These are phyloP conservation scores for Avena eriantha DNA, from an alignment of 176 grass and related monocot species.

Conservation along the genomic window DNA sequence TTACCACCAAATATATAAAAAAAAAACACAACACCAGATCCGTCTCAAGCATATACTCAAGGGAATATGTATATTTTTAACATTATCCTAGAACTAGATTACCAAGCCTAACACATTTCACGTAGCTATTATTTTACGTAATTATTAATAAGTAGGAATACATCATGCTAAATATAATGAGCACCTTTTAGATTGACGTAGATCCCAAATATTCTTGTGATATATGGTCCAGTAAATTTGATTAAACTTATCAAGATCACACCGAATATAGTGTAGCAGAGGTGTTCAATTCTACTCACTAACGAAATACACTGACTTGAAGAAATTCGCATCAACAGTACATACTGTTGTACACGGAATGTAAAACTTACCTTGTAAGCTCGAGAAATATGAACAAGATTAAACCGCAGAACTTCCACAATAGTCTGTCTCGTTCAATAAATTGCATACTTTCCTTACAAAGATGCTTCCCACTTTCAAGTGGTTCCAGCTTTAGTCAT, in stretches of 20 bases:
- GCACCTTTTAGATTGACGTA: neutral
- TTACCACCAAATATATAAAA: no score
- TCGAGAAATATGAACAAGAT: neutral
- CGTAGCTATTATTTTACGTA: no score
- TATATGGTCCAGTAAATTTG: neutral
- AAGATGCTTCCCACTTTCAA: slow-evolving; percentile 21
- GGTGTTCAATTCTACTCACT: neutral
- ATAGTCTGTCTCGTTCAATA: neutral
- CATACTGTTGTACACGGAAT: neutral
- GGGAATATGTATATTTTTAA: no score
- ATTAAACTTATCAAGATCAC: neutral
- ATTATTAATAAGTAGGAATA: neutral
- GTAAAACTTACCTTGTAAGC: slow-evolving; percentile 2
- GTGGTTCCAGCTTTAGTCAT: slow-evolving; percentile 27
- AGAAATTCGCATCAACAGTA: neutral
- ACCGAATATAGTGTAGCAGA: neutral
- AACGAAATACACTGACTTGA: neutral
- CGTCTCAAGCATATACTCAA: no score
- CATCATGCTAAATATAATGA: neutral
- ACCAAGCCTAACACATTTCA: no score
- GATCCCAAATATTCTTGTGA: neutral
- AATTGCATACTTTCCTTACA: neutral
- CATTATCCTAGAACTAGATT: no score
- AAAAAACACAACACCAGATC: no score
- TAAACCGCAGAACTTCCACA: neutral